These are phyloP conservation scores for Boeremia exigua DNA, from an alignment of 2,329 filamentous ascomycete species.

Conservation along the genomic window DNA sequence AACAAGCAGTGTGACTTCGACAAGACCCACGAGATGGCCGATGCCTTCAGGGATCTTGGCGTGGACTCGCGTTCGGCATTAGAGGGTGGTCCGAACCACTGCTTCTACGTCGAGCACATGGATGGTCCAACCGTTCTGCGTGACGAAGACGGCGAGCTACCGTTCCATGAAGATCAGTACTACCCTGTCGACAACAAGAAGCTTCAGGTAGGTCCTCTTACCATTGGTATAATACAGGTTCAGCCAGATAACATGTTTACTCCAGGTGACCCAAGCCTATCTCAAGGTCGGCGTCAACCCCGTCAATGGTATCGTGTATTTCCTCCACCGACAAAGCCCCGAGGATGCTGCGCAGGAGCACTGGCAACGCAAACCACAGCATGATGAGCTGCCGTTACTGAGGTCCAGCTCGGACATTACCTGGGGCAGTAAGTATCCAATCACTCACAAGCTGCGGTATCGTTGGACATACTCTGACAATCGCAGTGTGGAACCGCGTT, in stretches of 20 bases:
- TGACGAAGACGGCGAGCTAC: slow-evolving; percentile 6
- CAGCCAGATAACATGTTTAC: not conserved
- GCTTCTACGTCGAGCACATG: slow-evolving; percentile 15
- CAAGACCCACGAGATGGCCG: slow-evolving; percentile 2
- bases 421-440: slow-evolving; percentile 11
- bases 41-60: slow-evolving; percentile 11
- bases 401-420: slow-evolving; percentile 20
- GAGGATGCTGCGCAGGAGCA: not conserved
- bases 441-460: not conserved
- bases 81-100: slow-evolving; percentile 16
- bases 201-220: slow-evolving; percentile 4
- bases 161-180: slow-evolving; percentile 7
- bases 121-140: slow-evolving; percentile 4
- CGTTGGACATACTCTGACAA: not conserved
- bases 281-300: slow-evolving; percentile 15
- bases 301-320: slow-evolving; percentile 17
- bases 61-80: slow-evolving; percentile 5
- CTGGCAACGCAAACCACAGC: not conserved
- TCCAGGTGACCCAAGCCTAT: slow-evolving; percentile 16
- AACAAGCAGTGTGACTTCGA: slow-evolving; percentile 15
- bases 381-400: slow-evolving; percentile 8
- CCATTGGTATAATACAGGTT: fast-evolving
- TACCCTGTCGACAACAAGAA: slow-evolving; percentile 9
- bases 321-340: slow-evolving; percentile 13
- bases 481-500: slow-evolving; percentile 14